Evolutionary conservation across 805 yeast species (phyloP).

Genomic region (Barnettozyma sp.): DNA sequence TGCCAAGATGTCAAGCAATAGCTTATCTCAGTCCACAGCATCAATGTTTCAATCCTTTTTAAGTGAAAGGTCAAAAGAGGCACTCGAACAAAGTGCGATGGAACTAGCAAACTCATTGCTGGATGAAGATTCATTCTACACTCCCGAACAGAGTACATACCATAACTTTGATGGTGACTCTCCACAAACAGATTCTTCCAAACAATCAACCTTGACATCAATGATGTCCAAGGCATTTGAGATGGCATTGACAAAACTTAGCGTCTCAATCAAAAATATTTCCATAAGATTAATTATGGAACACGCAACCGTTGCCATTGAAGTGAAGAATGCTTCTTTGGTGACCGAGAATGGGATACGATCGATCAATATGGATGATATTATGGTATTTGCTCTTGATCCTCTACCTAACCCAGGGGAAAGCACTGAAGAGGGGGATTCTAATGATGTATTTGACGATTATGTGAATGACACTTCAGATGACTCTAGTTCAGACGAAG

Average conservation of each 20-base stretch:
- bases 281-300: conserved; percentile 45
- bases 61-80: conserved; percentile 34
- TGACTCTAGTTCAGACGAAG: conserved; percentile 13
- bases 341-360: conserved; percentile 42
- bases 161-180: conserved; percentile 15
- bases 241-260: conserved; percentile 55
- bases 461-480: conserved; percentile 28
- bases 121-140: conserved; percentile 21
- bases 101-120: conserved; percentile 55
- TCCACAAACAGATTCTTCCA: conserved; percentile 9
- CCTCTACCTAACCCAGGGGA: conserved; percentile 31
- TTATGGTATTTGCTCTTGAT: conserved; percentile 34
- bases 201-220: conserved; percentile 39
- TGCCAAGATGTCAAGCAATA: background rate
- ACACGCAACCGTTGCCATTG: conserved; percentile 29
- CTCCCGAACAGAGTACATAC: conserved; percentile 17
- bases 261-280: conserved; percentile 41
- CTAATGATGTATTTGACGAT: conserved; percentile 8
- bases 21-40: conserved; percentile 5
- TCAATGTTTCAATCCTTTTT: conserved; percentile 13
- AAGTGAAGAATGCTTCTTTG: conserved; percentile 28
- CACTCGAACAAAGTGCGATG: conserved; percentile 65
- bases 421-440: background rate
- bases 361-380: conserved; percentile 32
- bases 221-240: conserved; percentile 62